Base-by-base conservation (phyloP, 805 yeast genomes). In the Metschnikowia santaceciliae region DNA sequence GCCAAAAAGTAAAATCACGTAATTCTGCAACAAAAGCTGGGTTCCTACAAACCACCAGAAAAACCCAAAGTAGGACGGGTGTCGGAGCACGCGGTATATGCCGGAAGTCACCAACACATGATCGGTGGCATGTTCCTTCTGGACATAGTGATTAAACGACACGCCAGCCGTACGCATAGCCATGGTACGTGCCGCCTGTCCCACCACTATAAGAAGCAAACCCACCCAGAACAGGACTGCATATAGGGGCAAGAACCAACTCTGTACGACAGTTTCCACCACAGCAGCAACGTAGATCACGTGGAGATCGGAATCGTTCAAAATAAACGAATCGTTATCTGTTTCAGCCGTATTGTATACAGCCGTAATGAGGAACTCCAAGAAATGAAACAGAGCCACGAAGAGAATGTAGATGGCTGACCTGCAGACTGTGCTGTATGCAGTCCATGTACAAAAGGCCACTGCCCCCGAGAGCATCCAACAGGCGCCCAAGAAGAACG, bases 11-110 rank as follows among this genome's bases (percentile, higher is more conserved):
- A 80, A 60, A 1, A 90, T 75, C 0, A 89, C 42, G 6, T 87
- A 82, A 67, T 90, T 94, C 42, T 81, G 68, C 51, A 92, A 67
- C 53, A 85, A 56, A 42, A 94, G 22, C 64, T 92, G 96, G 1
- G 90, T 76, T 0, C 97, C 97, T 3, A 91, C 57, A 13, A 95
- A 92, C 97, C 98, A 94, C 81, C 90, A 83, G 62, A 83, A 91
- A 65, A 87, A 94, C 0, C 97, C 99, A 38, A 83, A 78, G 67
- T 94, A 94, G 44, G 95, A 84, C 6, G 99, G 99, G 65, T 94
- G 99, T 54, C 99, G 76, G 14, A 80, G 69, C 23, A 68, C 55
- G 1, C 74, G 51, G 66, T 92, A 94, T 3, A 92, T 70, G 0
- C 97, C 98, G 10, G 67, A 57, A 0, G 89, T 88, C 11, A 94